These are phyloP conservation scores for Ilyonectria robusta DNA, from an alignment of 2,329 filamentous ascomycete genomes.

Conservation along the genomic window DNA sequence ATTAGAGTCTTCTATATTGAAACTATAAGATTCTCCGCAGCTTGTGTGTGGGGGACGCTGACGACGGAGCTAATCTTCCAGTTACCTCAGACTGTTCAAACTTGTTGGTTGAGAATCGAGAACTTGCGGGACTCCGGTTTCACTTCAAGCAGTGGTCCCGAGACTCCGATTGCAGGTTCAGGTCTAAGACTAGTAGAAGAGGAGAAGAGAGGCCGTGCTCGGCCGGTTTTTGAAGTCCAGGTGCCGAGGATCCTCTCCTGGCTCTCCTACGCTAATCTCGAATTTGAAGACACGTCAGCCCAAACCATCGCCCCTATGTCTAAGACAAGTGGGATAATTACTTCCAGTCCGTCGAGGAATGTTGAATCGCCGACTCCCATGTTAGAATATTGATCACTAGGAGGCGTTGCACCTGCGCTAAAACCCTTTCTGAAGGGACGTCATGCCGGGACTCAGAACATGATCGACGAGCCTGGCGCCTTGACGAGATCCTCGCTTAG, in stretches of 20 bases:
- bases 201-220: neutral
- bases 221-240: neutral
- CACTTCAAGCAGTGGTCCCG: neutral
- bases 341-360: neutral
- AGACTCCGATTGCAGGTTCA: neutral
- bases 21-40: neutral
- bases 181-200: neutral
- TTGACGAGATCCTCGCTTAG: neutral
- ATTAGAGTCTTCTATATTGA: too few species aligned
- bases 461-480: neutral
- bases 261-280: neutral
- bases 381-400: neutral
- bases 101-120: neutral
- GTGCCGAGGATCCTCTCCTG: neutral
- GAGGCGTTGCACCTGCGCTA: neutral
- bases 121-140: neutral
- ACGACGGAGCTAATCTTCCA: neutral
- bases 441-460: neutral
- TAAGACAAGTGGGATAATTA: neutral
- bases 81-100: neutral
- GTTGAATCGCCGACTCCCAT: too few species aligned
- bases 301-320: neutral
- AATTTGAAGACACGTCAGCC: neutral
- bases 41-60: neutral
- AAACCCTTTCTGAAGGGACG: neutral